These are phyloP conservation scores for Evernia prunastri DNA, from an alignment of 495 filamentous ascomycete genomes.

Conservation along the genomic window DNA sequence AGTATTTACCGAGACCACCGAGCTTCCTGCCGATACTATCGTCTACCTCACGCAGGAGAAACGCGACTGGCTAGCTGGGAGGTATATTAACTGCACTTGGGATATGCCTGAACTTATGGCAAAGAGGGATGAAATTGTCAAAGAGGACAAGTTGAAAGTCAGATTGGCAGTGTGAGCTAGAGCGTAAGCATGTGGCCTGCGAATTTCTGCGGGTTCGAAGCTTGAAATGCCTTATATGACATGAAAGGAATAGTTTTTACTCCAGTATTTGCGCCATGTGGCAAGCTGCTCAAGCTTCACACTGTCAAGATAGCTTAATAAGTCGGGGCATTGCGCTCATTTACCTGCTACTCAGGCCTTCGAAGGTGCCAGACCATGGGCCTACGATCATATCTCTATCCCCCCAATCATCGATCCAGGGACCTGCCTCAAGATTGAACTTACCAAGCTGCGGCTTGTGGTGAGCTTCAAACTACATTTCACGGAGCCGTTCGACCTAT, in stretches of 20 bases:
- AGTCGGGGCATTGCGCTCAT: background rate
- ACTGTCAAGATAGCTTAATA: background rate
- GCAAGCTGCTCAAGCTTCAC: background rate
- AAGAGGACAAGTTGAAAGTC: conserved; percentile 39
- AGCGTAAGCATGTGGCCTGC: background rate
- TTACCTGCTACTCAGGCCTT: background rate
- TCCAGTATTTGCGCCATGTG: background rate
- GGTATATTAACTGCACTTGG: conserved; percentile 37
- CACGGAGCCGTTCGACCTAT: background rate
- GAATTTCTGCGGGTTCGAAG: background rate
- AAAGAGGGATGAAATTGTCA: conserved; percentile 39
- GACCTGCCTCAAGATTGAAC: background rate
- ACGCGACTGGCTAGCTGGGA: conserved; percentile 36
- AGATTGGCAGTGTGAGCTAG: conserved; percentile 28
- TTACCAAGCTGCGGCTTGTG: background rate
- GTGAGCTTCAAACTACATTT: background rate
- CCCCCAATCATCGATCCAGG: background rate
- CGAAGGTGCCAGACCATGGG: background rate
- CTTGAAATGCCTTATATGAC: background rate
- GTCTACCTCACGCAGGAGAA: conserved; percentile 35
- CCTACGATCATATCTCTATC: background rate
- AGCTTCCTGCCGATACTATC: conserved; percentile 35
- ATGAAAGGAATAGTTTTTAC: background rate
- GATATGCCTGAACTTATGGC: conserved; percentile 41
- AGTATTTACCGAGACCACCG: conserved; percentile 30